Evolutionary conservation across 2,329 filamentous ascomycete genomes (phyloP).

Genomic region (Xylaria sp.): DNA sequence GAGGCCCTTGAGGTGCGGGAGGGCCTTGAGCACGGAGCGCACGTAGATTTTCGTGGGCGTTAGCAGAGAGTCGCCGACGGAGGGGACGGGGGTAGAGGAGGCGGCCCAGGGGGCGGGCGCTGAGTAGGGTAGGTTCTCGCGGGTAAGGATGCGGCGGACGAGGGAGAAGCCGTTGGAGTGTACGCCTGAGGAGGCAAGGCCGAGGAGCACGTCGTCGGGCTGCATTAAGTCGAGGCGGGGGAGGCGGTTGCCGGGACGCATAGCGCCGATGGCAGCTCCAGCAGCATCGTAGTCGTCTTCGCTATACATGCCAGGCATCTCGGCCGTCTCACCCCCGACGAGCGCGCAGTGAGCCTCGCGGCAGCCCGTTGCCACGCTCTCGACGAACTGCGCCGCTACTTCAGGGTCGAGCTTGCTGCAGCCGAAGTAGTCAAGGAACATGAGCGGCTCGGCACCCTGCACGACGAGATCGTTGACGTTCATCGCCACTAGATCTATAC

Average conservation of each 20-base stretch:
- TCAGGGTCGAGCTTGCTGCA: slow-evolving; percentile 87
- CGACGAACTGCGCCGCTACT: slow-evolving; percentile 85
- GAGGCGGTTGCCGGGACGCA: slow-evolving; percentile 75
- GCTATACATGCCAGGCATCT: slow-evolving; percentile 96
- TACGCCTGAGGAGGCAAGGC: slow-evolving; percentile 84
- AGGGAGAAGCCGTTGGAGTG: slow-evolving; percentile 99
- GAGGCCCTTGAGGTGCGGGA: slow-evolving; percentile 83
- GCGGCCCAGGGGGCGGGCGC: slow-evolving; percentile 81
- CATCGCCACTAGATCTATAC: slow-evolving; percentile 97
- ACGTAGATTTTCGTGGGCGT: slow-evolving; percentile 96
- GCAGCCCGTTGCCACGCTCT: slow-evolving; percentile 90
- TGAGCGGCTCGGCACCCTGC: slow-evolving; percentile 92
- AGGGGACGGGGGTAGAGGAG: slow-evolving; percentile 35
- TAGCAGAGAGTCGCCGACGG: slow-evolving; percentile 80
- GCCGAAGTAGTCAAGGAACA: slow-evolving; percentile 98
- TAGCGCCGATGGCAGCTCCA: slow-evolving; percentile 88
- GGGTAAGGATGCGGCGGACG: slow-evolving; percentile 87
- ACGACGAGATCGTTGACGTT: slow-evolving; percentile 98
- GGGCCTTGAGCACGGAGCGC: slow-evolving; percentile 76
- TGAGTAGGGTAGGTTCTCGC: slow-evolving; percentile 75
- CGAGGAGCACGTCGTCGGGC: slow-evolving; percentile 85
- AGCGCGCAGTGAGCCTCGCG: slow-evolving; percentile 86
- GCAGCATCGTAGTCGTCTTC: slow-evolving; percentile 92
- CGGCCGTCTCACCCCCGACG: slow-evolving; percentile 96
- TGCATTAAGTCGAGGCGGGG: slow-evolving; percentile 81